These are phyloP conservation scores for Candida coleopterorum DNA, from an alignment of 805 yeast species.

Conservation along the genomic window DNA sequence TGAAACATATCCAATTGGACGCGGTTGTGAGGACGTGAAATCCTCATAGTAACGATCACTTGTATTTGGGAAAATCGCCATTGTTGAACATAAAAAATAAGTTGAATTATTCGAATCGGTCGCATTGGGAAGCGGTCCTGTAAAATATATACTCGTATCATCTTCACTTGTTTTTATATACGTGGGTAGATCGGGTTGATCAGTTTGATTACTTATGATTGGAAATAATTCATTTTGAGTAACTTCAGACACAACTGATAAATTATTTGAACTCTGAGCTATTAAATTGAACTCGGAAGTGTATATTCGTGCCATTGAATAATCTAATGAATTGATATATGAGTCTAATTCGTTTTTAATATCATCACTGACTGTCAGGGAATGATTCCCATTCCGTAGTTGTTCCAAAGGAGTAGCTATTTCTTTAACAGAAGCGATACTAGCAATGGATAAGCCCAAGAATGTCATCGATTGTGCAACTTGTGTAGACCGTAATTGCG, in stretches of 20 bases:
- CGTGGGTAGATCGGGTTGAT: conserved; percentile 1
- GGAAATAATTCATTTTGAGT: conserved; percentile 10
- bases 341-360: conserved; percentile 48
- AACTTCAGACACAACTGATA: conserved; percentile 19
- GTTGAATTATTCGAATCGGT: not conserved
- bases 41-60: too few relatives aligned
- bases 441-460: conserved; percentile 62
- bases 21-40: too few relatives aligned
- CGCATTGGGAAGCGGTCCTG: conserved; percentile 2
- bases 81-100: conserved; percentile 2
- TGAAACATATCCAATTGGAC: conserved; percentile 3
- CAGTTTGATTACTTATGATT: not conserved
- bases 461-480: conserved; percentile 60
- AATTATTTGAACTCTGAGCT: conserved; percentile 26
- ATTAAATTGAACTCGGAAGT: conserved; percentile 52
- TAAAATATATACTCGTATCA: conserved; percentile 1
- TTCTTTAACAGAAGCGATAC: conserved; percentile 58
- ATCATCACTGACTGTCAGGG: conserved; percentile 38
- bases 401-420: conserved; percentile 55
- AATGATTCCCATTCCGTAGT: conserved; percentile 70
- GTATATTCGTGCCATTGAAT: conserved; percentile 62
- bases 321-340: conserved; percentile 59
- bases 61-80: conserved; percentile 1
- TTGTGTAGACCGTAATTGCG: conserved; percentile 78
- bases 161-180: not conserved